These are phyloP conservation scores for Phoma herbarum DNA, from an alignment of 2,329 filamentous ascomycete species.

Conservation along the genomic window DNA sequence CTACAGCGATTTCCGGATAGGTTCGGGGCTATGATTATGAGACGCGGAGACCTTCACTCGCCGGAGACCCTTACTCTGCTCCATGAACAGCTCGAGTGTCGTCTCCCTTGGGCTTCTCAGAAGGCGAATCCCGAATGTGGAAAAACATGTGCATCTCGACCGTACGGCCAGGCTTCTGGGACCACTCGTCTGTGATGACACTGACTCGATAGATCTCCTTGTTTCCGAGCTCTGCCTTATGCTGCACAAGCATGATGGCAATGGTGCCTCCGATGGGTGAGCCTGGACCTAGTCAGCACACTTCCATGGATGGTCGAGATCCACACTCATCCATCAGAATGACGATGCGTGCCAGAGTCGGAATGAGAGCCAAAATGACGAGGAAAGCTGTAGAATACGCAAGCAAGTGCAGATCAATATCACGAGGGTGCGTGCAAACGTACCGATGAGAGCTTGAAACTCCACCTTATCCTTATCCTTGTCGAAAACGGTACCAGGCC, in stretches of 20 bases:
- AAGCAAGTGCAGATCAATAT: too few species aligned
- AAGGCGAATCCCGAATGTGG: slow-evolving; percentile 25
- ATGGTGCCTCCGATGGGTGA: slow-evolving; percentile 34
- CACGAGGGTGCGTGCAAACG: too few species aligned
- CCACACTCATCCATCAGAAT: too few species aligned
- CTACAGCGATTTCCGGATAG: neutral
- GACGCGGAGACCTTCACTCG: neutral
- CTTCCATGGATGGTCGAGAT: too few species aligned
- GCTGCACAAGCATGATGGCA: slow-evolving; percentile 24
- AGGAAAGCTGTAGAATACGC: too few species aligned
- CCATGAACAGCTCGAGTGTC: neutral
- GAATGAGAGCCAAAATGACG: too few species aligned
- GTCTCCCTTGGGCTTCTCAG: neutral
- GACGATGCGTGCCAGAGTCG: too few species aligned
- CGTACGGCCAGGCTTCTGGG: neutral
- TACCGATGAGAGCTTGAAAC: slow-evolving; percentile 34
- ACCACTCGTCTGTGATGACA: slow-evolving; percentile 16
- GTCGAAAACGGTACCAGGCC: slow-evolving; percentile 32
- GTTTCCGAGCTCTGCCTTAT: slow-evolving; percentile 31
- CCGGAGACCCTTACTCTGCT: neutral
- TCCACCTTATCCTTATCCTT: slow-evolving; percentile 23
- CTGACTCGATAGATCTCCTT: slow-evolving; percentile 28
- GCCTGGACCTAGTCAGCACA: slow-evolving; percentile 10
- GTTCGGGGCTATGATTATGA: neutral
- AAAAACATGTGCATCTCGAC: slow-evolving; percentile 28